phyloP scores from a whole-genome alignment of 2,329 filamentous ascomycete species.

The Falciphora oryzae region DNA sequence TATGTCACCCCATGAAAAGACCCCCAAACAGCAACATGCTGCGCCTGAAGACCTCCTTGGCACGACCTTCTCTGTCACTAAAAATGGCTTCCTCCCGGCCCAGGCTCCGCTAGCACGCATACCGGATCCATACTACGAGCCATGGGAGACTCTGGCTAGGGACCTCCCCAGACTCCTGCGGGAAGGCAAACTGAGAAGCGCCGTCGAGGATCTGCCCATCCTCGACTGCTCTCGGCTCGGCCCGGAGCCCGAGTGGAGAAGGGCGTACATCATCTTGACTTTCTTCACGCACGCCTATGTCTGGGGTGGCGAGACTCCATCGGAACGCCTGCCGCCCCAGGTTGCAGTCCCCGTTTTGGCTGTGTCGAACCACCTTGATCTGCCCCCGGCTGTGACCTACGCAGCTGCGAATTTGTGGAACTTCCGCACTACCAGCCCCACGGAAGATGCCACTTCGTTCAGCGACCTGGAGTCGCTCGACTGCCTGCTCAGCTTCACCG shows the following conservation, averaged over 20 bases:
- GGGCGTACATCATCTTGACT: conserved; percentile 72
- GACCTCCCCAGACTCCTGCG: conserved; percentile 64
- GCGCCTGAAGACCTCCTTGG: neutral
- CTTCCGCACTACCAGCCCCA: conserved; percentile 43
- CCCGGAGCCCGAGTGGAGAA: conserved; percentile 67
- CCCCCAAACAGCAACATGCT: neutral
- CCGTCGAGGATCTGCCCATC: conserved; percentile 60
- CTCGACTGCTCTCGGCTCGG: conserved; percentile 60
- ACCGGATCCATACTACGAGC: conserved; percentile 65
- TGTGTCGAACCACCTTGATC: conserved; percentile 66
- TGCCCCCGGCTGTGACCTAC: conserved; percentile 88
- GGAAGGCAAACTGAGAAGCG: conserved; percentile 54
- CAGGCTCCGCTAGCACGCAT: conserved; percentile 60
- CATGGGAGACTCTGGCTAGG: conserved; percentile 69
- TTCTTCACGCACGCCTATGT: conserved; percentile 84
- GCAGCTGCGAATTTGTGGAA: conserved; percentile 88
- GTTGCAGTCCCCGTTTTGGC: conserved; percentile 72
- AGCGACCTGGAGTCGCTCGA: conserved; percentile 63
- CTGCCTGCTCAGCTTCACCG: conserved; percentile 78
- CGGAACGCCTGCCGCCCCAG: conserved; percentile 66
- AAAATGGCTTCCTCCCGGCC: conserved; percentile 72
- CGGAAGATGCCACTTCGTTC: conserved; percentile 23
- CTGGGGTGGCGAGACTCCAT: conserved; percentile 74
- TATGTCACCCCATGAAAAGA: neutral
- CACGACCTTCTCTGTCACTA: conserved; percentile 32